Percentiles rank a stretch among this genome's conserved stretches.
Evolutionary conservation across 495 filamentous ascomycete genomes (phyloP).

Genomic region (Annulohypoxylon nitens): DNA sequence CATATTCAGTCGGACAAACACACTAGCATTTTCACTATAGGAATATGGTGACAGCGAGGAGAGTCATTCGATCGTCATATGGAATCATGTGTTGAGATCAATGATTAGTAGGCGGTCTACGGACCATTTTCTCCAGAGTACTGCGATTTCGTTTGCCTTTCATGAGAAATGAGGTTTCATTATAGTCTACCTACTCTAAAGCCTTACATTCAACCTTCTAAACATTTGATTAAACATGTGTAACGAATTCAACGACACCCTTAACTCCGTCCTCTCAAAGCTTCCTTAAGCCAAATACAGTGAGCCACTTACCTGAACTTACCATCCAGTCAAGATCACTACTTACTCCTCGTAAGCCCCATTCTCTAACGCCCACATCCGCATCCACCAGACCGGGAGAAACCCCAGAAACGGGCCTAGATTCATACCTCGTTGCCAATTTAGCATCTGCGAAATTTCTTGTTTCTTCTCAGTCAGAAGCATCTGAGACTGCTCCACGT

Average conservation of each 20-base stretch:
- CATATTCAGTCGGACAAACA: background rate
- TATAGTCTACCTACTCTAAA: background rate
- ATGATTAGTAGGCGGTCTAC: background rate
- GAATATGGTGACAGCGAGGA: background rate
- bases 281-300: background rate
- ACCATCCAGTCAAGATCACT: background rate
- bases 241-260: background rate
- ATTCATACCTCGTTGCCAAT: slow-evolving; percentile 8
- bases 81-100: background rate
- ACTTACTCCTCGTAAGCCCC: background rate
- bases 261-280: background rate
- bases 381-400: slow-evolving; percentile 21
- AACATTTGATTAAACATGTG: background rate
- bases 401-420: background rate
- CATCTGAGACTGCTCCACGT: slow-evolving; percentile 67
- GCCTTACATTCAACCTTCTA: background rate
- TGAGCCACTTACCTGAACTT: background rate
- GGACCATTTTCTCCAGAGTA: no score
- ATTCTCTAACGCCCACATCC: slow-evolving; percentile 20
- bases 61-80: background rate
- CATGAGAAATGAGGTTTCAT: background rate
- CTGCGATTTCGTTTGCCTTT: background rate
- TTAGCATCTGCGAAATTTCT: background rate
- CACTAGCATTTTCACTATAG: background rate
- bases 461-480: slow-evolving; percentile 57